Evolutionary conservation across 768 basidiomycete genomes (phyloP).

Genomic region (Atractiella rhizophila): DNA sequence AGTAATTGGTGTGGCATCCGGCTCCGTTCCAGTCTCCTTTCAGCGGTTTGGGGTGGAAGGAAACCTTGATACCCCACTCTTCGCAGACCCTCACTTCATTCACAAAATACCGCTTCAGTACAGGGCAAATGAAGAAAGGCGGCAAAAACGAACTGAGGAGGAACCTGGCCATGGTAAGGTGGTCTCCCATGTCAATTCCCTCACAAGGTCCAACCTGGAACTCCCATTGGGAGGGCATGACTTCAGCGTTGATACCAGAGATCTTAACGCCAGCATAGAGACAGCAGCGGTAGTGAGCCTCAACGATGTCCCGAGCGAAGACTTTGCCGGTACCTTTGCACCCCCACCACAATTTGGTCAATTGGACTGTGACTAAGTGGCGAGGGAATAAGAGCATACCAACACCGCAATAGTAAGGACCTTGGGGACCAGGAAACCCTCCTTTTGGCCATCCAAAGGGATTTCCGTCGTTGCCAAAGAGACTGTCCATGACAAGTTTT

Average conservation of each 20-base stretch:
- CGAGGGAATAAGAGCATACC: conserved; percentile 30
- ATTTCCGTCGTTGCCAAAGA: conserved; percentile 70
- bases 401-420: conserved; percentile 98
- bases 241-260: conserved; percentile 97
- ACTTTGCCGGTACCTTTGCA: conserved; percentile 72
- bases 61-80: conserved; percentile 33
- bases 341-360: conserved; percentile 4
- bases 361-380: neutral
- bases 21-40: conserved; percentile 98
- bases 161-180: conserved; percentile 97
- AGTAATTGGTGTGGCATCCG: conserved; percentile 90
- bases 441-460: conserved; percentile 96
- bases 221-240: conserved; percentile 99
- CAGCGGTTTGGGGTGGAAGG: conserved; percentile 98
- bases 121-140: neutral
- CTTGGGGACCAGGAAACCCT: conserved; percentile 97
- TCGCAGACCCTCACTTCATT: too few relatives aligned
- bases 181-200: conserved; percentile 95
- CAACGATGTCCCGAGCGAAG: conserved; percentile 91
- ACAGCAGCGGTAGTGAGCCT: conserved; percentile 83
- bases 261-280: conserved; percentile 54
- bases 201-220: conserved; percentile 98
- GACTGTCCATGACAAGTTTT: conserved; percentile 68
- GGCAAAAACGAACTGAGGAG: conserved; percentile 39
- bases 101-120: neutral